These are phyloP conservation scores for Saccharomyces hybrid DNA, from an alignment of 1,139 yeast genomes.

Conservation along the genomic window DNA sequence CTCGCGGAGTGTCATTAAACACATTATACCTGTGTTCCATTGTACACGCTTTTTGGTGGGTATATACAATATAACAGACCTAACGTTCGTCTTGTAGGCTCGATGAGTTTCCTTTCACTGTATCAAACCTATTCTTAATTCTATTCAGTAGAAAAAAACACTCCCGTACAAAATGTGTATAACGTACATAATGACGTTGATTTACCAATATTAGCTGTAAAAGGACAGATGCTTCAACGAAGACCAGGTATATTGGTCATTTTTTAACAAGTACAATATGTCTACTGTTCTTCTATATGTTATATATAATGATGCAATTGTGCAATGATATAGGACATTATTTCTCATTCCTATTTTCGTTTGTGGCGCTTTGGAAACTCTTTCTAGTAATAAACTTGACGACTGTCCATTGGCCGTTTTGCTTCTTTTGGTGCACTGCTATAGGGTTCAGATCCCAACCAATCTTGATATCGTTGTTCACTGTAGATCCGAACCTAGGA, in stretches of 20 bases:
- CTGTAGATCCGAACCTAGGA: conserved; percentile 80
- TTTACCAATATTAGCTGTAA: not conserved
- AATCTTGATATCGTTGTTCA: conserved; percentile 67
- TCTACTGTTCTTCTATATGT: not conserved
- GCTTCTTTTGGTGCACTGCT: conserved; percentile 61
- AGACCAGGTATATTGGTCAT: not conserved
- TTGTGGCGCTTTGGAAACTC: conserved; percentile 13
- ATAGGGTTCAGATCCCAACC: conserved; percentile 92
- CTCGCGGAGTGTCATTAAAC: conserved; percentile 25
- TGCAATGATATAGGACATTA: not conserved
- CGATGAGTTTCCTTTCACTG: not conserved
- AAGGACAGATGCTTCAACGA: not conserved
- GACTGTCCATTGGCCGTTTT: conserved; percentile 52
- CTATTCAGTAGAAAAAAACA: not conserved
- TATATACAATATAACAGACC: not conserved
- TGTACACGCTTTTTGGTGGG: not conserved
- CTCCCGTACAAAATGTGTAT: not conserved
- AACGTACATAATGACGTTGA: not conserved
- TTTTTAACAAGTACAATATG: not conserved
- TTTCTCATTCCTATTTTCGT: conserved; percentile 7
- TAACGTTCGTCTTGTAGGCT: not conserved
- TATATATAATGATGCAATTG: not conserved
- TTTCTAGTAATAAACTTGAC: conserved; percentile 28
- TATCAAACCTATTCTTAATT: not conserved
- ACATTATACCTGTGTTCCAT: conserved; percentile 21